phyloP scores from a whole-genome alignment of 2,329 filamentous ascomycete genomes.

The Leptographium radiaticola region DNA sequence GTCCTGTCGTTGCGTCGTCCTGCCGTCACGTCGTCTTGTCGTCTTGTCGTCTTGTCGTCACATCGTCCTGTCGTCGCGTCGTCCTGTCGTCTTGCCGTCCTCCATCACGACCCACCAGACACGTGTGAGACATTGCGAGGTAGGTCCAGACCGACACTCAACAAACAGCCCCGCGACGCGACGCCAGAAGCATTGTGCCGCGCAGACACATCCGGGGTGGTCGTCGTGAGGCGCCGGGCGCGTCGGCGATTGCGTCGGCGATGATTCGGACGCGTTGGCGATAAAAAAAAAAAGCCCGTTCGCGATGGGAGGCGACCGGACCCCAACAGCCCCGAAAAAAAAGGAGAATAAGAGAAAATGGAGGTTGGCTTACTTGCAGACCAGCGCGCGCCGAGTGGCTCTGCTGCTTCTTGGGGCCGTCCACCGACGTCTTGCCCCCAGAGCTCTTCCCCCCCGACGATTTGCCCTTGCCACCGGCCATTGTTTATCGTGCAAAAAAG shows the following conservation, averaged over 20 bases:
- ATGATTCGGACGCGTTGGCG: background rate
- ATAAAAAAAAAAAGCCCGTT: conserved; percentile 10
- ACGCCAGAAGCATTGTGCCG: background rate
- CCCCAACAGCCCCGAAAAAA: conserved; percentile 2
- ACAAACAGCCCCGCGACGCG: background rate
- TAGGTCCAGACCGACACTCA: no score
- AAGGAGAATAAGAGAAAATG: conserved; percentile 6
- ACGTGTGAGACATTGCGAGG: no score
- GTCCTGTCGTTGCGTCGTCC: no score
- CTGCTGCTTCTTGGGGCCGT: conserved; percentile 72
- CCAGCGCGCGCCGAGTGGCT: conserved; percentile 94
- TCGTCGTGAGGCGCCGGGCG: background rate
- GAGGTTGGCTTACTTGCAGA: conserved; percentile 62
- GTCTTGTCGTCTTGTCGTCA: no score
- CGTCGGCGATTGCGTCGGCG: background rate
- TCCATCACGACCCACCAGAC: no score
- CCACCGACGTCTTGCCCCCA: conserved; percentile 60
- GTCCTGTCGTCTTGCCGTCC: no score
- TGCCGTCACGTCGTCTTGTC: no score
- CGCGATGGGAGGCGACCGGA: conserved; percentile 7
- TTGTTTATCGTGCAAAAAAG: conserved; percentile 20
- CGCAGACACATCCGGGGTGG: background rate
- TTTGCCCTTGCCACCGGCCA: conserved; percentile 89
- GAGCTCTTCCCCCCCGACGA: conserved; percentile 78
- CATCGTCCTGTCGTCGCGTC: no score